phyloP scores from a whole-genome alignment of 2,329 filamentous ascomycete genomes.

The Colletotrichum sp. region DNA sequence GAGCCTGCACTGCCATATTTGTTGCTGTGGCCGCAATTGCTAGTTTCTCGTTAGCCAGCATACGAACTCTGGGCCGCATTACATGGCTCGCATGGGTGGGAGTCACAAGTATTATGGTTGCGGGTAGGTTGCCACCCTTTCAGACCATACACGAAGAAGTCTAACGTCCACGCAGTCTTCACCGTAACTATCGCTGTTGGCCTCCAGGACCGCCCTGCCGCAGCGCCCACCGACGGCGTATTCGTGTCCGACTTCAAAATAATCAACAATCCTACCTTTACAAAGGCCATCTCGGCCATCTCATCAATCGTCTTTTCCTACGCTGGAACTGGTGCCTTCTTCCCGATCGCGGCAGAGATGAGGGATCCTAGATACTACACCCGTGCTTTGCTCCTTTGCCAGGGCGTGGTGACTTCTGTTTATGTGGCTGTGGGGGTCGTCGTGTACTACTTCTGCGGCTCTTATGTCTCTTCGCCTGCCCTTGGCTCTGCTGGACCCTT shows the following conservation, averaged over 20 bases:
- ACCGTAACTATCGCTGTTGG: conserved; percentile 32
- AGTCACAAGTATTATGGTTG: conserved; percentile 18
- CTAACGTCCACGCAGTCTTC: conserved; percentile 22
- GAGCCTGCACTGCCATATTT: conserved; percentile 43
- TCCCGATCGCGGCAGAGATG: conserved; percentile 38
- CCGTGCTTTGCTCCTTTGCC: conserved; percentile 30
- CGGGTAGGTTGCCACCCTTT: conserved; percentile 4
- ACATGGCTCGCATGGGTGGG: conserved; percentile 37
- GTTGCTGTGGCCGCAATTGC: conserved; percentile 37
- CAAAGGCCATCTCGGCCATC: conserved; percentile 32
- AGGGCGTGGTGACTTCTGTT: conserved; percentile 31
- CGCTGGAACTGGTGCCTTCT: conserved; percentile 39
- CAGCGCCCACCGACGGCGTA: conserved; percentile 21
- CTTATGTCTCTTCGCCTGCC: conserved; percentile 49
- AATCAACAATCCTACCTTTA: conserved; percentile 32
- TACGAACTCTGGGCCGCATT: conserved; percentile 35
- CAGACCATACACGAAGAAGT: neutral
- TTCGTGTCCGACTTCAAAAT: conserved; percentile 34
- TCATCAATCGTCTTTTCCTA: conserved; percentile 41
- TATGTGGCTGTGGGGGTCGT: conserved; percentile 39
- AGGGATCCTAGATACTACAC: conserved; percentile 31
- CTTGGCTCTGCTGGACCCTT: conserved; percentile 46
- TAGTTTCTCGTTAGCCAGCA: conserved; percentile 33
- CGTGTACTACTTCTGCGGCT: conserved; percentile 51
- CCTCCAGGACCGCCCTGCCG: conserved; percentile 30